Percentiles rank a stretch among this genome's conserved stretches.
These are phyloP conservation scores for Oxytropis ochrocephala DNA, from an alignment of 306 rosid genomes.

Conservation along the genomic window DNA sequence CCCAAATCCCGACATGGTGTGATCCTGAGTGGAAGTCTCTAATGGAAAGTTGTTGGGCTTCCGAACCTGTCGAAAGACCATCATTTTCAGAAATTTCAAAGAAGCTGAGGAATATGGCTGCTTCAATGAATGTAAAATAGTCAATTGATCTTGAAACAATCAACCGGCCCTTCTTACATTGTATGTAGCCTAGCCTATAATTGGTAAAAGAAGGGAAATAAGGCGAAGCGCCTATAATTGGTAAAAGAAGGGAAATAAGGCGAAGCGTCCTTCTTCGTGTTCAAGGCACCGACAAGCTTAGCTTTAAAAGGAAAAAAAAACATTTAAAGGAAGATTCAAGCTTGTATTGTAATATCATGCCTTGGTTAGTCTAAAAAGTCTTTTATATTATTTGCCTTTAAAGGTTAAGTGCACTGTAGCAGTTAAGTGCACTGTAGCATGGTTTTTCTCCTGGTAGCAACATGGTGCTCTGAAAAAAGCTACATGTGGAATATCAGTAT, in stretches of 20 bases:
- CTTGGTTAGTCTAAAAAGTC: slow-evolving; percentile 30
- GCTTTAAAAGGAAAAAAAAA: slow-evolving; percentile 13
- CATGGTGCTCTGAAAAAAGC: slow-evolving; percentile 29
- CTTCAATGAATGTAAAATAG: slow-evolving; percentile 85
- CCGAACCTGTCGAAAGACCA: slow-evolving; percentile 78
- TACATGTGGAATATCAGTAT: slow-evolving; percentile 18
- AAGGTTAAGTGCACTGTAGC: slow-evolving; percentile 35
- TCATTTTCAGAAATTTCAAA: slow-evolving; percentile 93
- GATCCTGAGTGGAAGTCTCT: slow-evolving; percentile 99
- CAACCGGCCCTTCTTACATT: slow-evolving; percentile 28
- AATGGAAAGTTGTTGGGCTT: slow-evolving; percentile 94
- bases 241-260: slow-evolving; percentile 37
- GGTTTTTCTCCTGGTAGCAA: slow-evolving; percentile 37
- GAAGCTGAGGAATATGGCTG: slow-evolving; percentile 96
- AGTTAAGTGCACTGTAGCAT: slow-evolving; percentile 31
- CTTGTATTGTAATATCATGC: slow-evolving; percentile 39
- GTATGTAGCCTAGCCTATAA: slow-evolving; percentile 45
- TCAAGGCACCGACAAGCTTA: slow-evolving; percentile 39
- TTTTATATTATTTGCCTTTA: slow-evolving; percentile 38
- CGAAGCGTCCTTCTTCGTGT: slow-evolving; percentile 39
- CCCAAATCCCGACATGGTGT: slow-evolving; percentile 92
- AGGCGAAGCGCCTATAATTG: slow-evolving; percentile 45
- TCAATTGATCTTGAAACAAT: slow-evolving; percentile 24
- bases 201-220: slow-evolving; percentile 37
- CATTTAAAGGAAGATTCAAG: slow-evolving; percentile 29